Evolutionary conservation across 1,284 basidiomycete genomes (phyloP).

Genomic region (Cryptococcus sp.): DNA sequence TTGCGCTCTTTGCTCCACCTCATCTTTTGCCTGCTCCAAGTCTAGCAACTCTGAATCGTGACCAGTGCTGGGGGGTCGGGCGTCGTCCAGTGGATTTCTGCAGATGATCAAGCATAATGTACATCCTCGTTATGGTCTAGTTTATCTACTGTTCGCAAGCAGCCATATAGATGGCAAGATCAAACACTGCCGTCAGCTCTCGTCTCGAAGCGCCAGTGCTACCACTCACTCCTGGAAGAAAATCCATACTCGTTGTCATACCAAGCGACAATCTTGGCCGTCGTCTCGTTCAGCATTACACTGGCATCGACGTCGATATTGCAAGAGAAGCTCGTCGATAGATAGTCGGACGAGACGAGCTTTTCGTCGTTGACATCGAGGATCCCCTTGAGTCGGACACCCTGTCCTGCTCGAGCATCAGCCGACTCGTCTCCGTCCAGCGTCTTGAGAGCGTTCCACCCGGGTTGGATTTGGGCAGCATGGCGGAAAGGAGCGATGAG

Average conservation of each 20-base stretch:
- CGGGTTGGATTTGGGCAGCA: constrained; percentile 24
- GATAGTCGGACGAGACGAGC: constrained; percentile 47
- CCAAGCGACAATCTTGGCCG: constrained; percentile 46
- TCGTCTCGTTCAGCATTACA: constrained; percentile 38
- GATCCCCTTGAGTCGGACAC: constrained; percentile 27
- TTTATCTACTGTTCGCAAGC: too few relatives aligned
- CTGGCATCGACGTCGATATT: constrained; percentile 45
- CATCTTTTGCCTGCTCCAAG: too few relatives aligned
- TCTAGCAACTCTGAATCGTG: too few relatives aligned
- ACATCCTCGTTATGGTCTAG: too few relatives aligned
- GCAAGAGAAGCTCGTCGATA: constrained; percentile 34
- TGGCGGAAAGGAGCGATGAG: constrained; percentile 41
- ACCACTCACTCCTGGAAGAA: constrained; percentile 24
- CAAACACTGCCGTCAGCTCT: neutral
- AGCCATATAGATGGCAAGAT: constrained; percentile 1
- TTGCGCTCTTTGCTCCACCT: too few relatives aligned
- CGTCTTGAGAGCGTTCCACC: constrained; percentile 2
- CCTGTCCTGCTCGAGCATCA: neutral
- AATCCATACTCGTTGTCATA: constrained; percentile 47
- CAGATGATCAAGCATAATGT: too few relatives aligned
- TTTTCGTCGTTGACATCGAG: constrained; percentile 45
- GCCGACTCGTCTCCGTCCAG: neutral
- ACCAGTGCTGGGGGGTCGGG: too few relatives aligned
- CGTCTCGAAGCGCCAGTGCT: neutral
- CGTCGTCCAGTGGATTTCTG: too few relatives aligned